Base-by-base conservation (phyloP, 306 rosid species). In the Arachis stenosperma region DNA sequence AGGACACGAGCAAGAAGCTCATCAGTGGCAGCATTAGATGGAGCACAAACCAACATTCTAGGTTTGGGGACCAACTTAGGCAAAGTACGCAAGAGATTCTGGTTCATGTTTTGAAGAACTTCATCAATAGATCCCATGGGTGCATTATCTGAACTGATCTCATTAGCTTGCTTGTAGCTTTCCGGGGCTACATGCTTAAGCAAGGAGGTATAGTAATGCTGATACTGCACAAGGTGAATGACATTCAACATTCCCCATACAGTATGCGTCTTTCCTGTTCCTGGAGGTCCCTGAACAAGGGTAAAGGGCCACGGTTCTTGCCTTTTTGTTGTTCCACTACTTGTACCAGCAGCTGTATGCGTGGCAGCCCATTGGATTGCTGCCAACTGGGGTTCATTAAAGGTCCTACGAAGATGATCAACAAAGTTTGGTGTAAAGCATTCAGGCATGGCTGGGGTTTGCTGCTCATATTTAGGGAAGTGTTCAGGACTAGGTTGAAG, bases 171-270 rank as follows among this genome's bases (percentile, higher is more conserved):
- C 85, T 94, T 94, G 81, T 91, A 94, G 89, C 99, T 94, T 87
- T 94, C 99, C 12, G 99, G 99, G 41, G 99, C 97, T 51, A 94
- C 88, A 79, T 89, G 93, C 84, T 94, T 94, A 12, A 94, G 99
- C 84, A 94, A 87, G 64, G 99, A 91, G 70, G 97, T 88, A 74
- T 94, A 94, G 81, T 94, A 94, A 80, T 94, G 97, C 81, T 94
- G 99, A 81, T 91, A 94, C 84, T 94, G 99, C 77, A 94, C 99
- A 82, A 94, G 87, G 81, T 94, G 99, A 84, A 91, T 94, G 77
- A 94, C 99, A 69, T 94, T 94, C 79, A 94, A 85, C 99, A 94
- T 94, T 87, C 99, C 99, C 99, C 99, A 94, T 14, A 94, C 99
- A 33, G 99, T 94, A 81, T 94, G 99, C 2, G 99, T 94, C 91